Base-by-base conservation (phyloP, 2,329 filamentous ascomycete species). In the Fusarium nurragi region DNA sequence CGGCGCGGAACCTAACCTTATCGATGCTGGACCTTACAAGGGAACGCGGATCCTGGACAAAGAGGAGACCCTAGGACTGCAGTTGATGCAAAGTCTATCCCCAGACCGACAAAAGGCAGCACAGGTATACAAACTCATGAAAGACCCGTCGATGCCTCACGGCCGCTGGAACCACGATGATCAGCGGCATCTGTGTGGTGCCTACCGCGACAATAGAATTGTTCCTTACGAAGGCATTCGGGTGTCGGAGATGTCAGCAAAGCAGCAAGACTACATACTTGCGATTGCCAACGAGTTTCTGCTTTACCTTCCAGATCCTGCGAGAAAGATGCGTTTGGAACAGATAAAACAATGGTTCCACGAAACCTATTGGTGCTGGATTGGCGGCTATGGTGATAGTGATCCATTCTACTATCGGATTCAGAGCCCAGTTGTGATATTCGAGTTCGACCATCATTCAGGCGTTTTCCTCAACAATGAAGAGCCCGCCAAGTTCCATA, bases 361-460 rank as follows among this genome's bases (percentile, higher is more conserved):
- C n/a, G 89, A 93, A 79, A 94, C 90, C 6, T 91, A 91, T 71
- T 94, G 92, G 73, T 86, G 84, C 73, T 94, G 91, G 90, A 93
- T 94, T 51, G 91, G 91, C 5, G 87, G 86, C 0, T 90, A 80
- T 60, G 86, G 81, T 0, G 81, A 91, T 48, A 77, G 85, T 0
- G 90, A 93, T 73, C 80, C 91, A 0, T 94, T 92, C 70, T 94
- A 94, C 75, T 94, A 88, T 70, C 83, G 91, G 1, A 84, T 94
- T 5, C 91, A 94, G 76, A 92, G 86, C 65, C 90, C 90, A 0
- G 90, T 94, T 0, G 80, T 92, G 1, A 79, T 94, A 3, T 80
- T 90, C 48, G 91, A 94, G 80, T 91, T 94, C 69, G 91, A 94
- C 69, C 90, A 93, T 71, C 91, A 94, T 74, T 91, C 87, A 0